Base-by-base conservation (phyloP, 352 stramenopile species). In the Thraustotheca clavata region DNA sequence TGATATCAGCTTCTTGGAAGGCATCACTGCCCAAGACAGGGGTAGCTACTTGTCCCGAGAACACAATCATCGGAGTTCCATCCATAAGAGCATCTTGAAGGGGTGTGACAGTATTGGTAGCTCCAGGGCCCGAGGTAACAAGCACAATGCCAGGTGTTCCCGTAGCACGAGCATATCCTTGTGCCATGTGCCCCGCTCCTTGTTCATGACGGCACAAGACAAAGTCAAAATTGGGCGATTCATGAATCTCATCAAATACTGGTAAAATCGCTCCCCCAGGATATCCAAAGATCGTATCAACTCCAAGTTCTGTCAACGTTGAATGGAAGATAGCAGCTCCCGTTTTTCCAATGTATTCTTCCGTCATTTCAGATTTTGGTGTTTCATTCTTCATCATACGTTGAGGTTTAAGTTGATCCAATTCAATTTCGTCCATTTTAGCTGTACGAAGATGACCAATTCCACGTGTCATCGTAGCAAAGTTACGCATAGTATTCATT, bases 61-160 rank as follows among this genome's bases (percentile, higher is more conserved):
- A 87, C 22, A 98, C 89, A 20, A 98, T 83, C 63, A 98, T 95
- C 24, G 93, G 91, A 24, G 95, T 96, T 36, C 93, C 93, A 67
- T 98, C 93, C 76, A 96, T 98, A 34, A 98, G 87, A 65, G 89
- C 93, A 71, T 98, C 93, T 55, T 96, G 87, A 48, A 98, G 71
- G 16, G 91, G 91, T 11, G 93, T 98, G 33, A 98, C 87, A 1
- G 95, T 94, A 69, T 98, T 98, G 59, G 93, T 98, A 6, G 91
- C 89, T 24, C 93, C 93, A 24, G 93, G 93, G 60, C 93, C 93
- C 0, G 88, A 97, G 3, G 93, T 98, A 43, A 96, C 93, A 33
- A 98, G 79, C 43, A 96, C 91, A 33, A 98, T 87, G 36, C 91
- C 93, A 1, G 93, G 85, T 71, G 91, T 94, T 59, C 82, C 85